A percentile compares a stretch with the other conserved stretches of the same genome.
phyloP scores from a whole-genome alignment of 1,284 basidiomycete species.

The Rhodotorula sp. region DNA sequence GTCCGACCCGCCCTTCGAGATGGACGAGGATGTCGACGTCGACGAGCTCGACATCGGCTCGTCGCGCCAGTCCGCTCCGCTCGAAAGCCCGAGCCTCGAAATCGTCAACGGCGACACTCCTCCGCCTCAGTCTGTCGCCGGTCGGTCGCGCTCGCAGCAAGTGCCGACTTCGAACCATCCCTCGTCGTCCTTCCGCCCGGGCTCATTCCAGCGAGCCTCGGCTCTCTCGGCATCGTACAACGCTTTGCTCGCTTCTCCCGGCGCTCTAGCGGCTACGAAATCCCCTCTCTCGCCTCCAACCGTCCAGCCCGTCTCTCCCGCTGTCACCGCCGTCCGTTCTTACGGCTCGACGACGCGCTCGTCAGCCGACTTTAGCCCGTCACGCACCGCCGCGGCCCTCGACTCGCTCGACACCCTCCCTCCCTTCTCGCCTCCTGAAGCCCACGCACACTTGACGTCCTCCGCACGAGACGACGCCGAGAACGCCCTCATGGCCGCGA shows the following conservation, averaged over 20 bases:
- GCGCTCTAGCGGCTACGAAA: too few species aligned
- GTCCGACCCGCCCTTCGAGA: slow-evolving; percentile 39
- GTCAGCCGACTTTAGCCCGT: not conserved
- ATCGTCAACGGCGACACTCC: not conserved
- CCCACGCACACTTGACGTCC: not conserved
- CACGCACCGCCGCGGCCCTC: not conserved
- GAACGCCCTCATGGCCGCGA: not conserved
- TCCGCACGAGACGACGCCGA: slow-evolving; percentile 7
- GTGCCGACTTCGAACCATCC: too few species aligned
- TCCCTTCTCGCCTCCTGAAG: slow-evolving; percentile 15
- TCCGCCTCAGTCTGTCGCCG: not conserved
- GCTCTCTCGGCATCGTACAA: slow-evolving; percentile 35
- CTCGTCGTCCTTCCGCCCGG: slow-evolving; percentile 14
- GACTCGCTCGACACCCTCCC: slow-evolving; percentile 7
- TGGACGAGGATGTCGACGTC: slow-evolving; percentile 44
- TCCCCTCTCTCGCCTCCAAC: slow-evolving; percentile 2
- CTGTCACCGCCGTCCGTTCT: not conserved
- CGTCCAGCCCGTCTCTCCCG: not conserved
- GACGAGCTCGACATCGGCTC: slow-evolving; percentile 1
- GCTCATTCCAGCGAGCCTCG: slow-evolving; percentile 29
- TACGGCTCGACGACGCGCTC: not conserved
- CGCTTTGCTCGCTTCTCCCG: slow-evolving; percentile 24
- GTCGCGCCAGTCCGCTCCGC: not conserved
- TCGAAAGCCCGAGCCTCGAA: slow-evolving; percentile 3
- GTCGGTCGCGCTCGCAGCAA: not conserved